Percentiles rank a stretch among this genome's conserved stretches.
Evolutionary conservation across 352 stramenopile genomes (phyloP).

Genomic region (Pythium folliculosum): DNA sequence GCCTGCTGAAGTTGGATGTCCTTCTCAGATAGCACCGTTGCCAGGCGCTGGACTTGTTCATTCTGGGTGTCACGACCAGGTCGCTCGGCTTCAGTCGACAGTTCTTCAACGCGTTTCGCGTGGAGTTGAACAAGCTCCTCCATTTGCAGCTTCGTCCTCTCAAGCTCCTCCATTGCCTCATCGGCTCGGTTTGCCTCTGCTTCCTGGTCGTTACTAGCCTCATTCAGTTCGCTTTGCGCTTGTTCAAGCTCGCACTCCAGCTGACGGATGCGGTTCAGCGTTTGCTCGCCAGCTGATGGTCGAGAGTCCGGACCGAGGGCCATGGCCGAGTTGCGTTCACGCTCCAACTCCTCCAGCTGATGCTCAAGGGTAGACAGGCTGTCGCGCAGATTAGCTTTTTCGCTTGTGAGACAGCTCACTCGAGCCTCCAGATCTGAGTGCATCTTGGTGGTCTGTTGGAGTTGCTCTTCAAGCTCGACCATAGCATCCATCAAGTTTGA

Average conservation of each 20-base stretch:
- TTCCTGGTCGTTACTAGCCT: conserved; percentile 27
- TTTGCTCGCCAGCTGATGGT: neutral
- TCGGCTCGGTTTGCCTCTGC: conserved; percentile 22
- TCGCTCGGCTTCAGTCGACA: conserved; percentile 1
- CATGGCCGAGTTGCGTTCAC: neutral
- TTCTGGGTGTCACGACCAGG: conserved; percentile 25
- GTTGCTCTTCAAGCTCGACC: conserved; percentile 36
- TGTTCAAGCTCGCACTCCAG: conserved; percentile 18
- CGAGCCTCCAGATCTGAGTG: conserved; percentile 31
- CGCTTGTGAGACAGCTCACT: conserved; percentile 33
- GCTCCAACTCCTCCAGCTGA: conserved; percentile 29
- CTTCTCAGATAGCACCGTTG: conserved; percentile 32
- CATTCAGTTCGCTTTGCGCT: conserved; percentile 13
- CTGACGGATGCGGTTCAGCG: neutral
- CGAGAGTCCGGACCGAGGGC: conserved; percentile 11
- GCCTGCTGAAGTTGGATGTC: conserved; percentile 41
- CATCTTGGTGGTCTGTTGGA: conserved; percentile 31
- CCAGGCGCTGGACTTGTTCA: neutral
- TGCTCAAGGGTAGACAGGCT: conserved; percentile 23
- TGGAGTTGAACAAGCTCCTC: conserved; percentile 10
- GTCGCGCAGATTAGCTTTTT: conserved; percentile 29
- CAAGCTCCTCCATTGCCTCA: conserved; percentile 11
- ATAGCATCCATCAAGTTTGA: conserved; percentile 35
- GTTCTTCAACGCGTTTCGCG: conserved; percentile 4
- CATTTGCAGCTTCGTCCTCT: conserved; percentile 4